Percentiles rank a stretch among this genome's conserved stretches.
Evolutionary conservation across 129 eudicot species (phyloP).

Genomic region (Glebionis coronaria): DNA sequence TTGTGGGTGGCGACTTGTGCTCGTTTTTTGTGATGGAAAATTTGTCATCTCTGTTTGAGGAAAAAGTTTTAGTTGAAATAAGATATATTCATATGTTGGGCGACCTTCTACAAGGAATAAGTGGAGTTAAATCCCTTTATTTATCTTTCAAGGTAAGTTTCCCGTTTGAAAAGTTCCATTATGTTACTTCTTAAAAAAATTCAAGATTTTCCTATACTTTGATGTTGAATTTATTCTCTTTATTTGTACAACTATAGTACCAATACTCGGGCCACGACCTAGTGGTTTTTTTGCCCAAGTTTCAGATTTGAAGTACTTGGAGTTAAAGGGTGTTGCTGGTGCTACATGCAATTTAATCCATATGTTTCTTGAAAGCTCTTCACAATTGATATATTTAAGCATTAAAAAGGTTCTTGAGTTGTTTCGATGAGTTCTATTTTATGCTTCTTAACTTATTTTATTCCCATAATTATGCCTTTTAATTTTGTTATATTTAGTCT

Average conservation of each 20-base stretch:
- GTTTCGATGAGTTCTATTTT: background rate
- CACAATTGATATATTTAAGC: background rate
- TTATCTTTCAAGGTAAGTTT: too few species aligned
- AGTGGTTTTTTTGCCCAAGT: background rate
- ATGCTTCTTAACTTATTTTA: background rate
- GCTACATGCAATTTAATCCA: background rate
- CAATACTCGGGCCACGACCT: too few species aligned
- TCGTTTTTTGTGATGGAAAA: constrained; percentile 13
- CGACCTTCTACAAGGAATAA: background rate
- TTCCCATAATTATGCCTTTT: background rate
- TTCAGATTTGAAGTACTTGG: constrained; percentile 15
- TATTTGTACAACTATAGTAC: too few species aligned
- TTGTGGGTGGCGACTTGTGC: background rate
- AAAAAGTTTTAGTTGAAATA: background rate
- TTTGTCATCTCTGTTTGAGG: constrained; percentile 22
- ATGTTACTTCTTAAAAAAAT: too few species aligned
- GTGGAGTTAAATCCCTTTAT: too few species aligned
- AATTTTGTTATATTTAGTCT: too few species aligned
- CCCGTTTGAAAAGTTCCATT: too few species aligned
- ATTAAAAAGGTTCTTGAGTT: background rate
- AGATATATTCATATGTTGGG: background rate
- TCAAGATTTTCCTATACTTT: too few species aligned
- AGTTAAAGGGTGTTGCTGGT: background rate
- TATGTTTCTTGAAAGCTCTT: background rate
- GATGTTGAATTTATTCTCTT: too few species aligned